Base-by-base conservation (phyloP, 202 grass and related monocot species). In the Alloteropsis angusta region DNA sequence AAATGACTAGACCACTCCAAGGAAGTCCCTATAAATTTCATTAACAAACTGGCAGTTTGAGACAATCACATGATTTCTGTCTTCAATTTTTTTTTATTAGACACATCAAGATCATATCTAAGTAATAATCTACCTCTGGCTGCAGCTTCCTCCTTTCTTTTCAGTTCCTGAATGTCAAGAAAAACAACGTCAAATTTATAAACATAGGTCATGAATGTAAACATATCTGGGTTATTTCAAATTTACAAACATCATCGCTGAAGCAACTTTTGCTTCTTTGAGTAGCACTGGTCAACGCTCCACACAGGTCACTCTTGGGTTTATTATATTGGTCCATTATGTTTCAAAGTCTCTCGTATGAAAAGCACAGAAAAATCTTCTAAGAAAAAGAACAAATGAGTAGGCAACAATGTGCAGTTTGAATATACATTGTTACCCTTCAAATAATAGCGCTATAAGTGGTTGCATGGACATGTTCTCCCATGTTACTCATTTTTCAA, bases 121-220 rank as follows among this genome's bases (percentile, higher is more conserved):
- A 59, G 56, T 60, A 32, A 45, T 65, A 41, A 7, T 76, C 63
- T 91, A 99, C 96, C 96, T 88, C 90, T 84, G 43, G 85, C 79
- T 64, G 89, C 88, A 78, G 96, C 92, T 79, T 95, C 96, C 89
- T 99, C 96, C 80, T 81, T 93, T 82, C 86, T 91, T 93, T 89
- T 95, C 53, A 99, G 36, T 77, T 90, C 89, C 92, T 98, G 64
- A 46, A 23, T 60, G 16, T 47, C 69, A 92, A 13, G 35, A 23
- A 58, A 66, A 23, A n/a, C 17, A 61, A 62, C 47, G 14, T 64
- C 61, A 71, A 60, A 79, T 12, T 56, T 19, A 6, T 25, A 53
- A 43, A 70, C 32, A 75, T 18, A 18, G 52, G 34, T n/a, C 21
- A 49, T 64, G 15, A 41, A 13, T 61, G 11, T 71, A 60, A 23